A percentile compares a stretch with the other conserved stretches of the same genome.
These are phyloP conservation scores for Solioccasus polychromus DNA, from an alignment of 768 basidiomycete genomes.

Conservation along the genomic window DNA sequence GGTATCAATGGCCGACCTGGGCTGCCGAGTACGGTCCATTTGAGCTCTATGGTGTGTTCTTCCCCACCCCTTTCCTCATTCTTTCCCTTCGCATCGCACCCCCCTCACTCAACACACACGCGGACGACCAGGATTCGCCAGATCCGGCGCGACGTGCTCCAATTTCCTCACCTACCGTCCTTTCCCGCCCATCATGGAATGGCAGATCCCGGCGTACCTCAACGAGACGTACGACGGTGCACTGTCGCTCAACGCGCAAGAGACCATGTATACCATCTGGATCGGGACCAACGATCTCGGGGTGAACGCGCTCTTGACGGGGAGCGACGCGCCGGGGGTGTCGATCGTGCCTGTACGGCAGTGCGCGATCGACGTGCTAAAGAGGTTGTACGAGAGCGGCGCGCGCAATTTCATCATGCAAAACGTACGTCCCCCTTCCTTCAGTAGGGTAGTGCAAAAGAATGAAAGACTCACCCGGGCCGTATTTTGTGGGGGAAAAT, in stretches of 20 bases:
- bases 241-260: constrained; percentile 31
- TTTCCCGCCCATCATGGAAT: constrained; percentile 54
- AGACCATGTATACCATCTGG: constrained; percentile 66
- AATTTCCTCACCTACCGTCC: constrained; percentile 57
- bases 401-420: constrained; percentile 69
- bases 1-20: constrained; percentile 59
- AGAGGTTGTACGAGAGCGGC: constrained; percentile 51
- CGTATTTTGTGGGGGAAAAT: too few species aligned
- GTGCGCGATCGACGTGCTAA: constrained; percentile 62
- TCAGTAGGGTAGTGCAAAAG: too few species aligned
- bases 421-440: constrained; percentile 58
- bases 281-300: constrained; percentile 70
- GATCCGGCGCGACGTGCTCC: constrained; percentile 63
- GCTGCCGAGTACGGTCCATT: constrained; percentile 53
- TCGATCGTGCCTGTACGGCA: constrained; percentile 55
- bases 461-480: too few species aligned
- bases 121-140: constrained; percentile 48
- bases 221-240: constrained; percentile 40
- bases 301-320: constrained; percentile 49
- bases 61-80: too few species aligned
- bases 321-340: constrained; percentile 41
- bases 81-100: too few species aligned
- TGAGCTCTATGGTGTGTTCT: constrained; percentile 41
- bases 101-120: too few species aligned
- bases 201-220: constrained; percentile 49